These are phyloP conservation scores for Phytophthora foliorum DNA, from an alignment of 352 stramenopile genomes.

Conservation along the genomic window DNA sequence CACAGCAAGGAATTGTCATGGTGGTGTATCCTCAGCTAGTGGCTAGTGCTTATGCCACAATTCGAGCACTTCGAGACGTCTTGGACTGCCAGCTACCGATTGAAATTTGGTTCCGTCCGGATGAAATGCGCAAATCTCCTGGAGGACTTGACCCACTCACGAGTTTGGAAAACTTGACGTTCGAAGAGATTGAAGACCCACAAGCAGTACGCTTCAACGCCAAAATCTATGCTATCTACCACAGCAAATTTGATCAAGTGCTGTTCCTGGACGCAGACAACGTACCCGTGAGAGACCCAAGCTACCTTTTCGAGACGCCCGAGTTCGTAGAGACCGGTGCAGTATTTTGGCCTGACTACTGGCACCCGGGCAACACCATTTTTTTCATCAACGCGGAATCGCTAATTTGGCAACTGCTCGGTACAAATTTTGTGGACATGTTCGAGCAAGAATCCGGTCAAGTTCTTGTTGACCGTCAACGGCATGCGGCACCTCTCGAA, in stretches of 20 bases:
- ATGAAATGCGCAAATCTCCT: conserved; percentile 32
- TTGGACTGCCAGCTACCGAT: conserved; percentile 57
- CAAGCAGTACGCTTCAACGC: conserved; percentile 41
- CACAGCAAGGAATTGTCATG: conserved; percentile 55
- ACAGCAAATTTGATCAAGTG: conserved; percentile 66
- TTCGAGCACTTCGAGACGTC: conserved; percentile 49
- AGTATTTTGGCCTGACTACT: conserved; percentile 83
- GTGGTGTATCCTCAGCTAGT: conserved; percentile 74
- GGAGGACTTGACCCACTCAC: conserved; percentile 23
- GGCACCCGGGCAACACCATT: conserved; percentile 69
- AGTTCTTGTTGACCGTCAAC: conserved; percentile 58
- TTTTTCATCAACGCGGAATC: conserved; percentile 66
- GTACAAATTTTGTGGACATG: conserved; percentile 68
- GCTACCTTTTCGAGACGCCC: conserved; percentile 57
- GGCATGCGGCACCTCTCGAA: conserved; percentile 47
- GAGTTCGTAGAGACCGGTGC: conserved; percentile 57
- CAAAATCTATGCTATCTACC: conserved; percentile 72
- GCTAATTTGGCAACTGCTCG: conserved; percentile 68
- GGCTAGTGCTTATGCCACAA: conserved; percentile 68
- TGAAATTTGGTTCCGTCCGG: conserved; percentile 67
- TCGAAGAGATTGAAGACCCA: conserved; percentile 34
- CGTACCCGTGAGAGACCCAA: conserved; percentile 64
- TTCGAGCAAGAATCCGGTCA: conserved; percentile 83
- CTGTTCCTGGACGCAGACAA: conserved; percentile 82
- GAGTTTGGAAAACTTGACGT: conserved; percentile 38